These are phyloP conservation scores for Haplosporangium gracile DNA, from an alignment of 192 early-diverging fungal genomes.

Conservation along the genomic window DNA sequence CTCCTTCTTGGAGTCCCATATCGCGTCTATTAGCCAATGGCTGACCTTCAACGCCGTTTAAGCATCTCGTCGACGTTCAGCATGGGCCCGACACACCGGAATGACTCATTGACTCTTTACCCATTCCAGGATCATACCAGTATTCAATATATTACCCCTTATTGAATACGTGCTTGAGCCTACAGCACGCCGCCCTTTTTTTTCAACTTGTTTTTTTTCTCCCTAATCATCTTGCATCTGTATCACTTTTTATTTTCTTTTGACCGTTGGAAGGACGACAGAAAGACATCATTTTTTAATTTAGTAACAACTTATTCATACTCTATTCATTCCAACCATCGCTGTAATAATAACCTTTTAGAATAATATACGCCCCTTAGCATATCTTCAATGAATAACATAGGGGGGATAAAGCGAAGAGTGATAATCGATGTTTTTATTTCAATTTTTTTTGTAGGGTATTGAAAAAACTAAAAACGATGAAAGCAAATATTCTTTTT, in stretches of 20 bases:
- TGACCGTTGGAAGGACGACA: too few species aligned
- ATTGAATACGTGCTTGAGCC: neutral
- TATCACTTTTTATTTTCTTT: neutral
- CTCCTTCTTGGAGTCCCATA: constrained; percentile 43
- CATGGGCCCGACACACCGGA: neutral
- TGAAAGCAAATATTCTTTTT: neutral
- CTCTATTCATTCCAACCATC: too few species aligned
- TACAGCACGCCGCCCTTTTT: neutral
- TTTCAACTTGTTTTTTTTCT: neutral
- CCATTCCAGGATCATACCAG: neutral
- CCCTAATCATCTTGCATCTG: neutral
- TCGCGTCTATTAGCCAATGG: constrained; percentile 42
- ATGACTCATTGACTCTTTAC: neutral
- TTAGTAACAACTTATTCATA: too few species aligned
- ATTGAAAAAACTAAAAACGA: neutral
- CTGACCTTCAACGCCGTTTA: constrained; percentile 19
- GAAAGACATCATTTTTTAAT: too few species aligned
- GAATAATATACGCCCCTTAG: too few species aligned
- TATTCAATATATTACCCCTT: neutral
- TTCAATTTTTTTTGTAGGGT: constrained; percentile 3
- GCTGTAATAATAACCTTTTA: too few species aligned
- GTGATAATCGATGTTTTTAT: constrained; percentile 19
- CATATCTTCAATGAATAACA: neutral
- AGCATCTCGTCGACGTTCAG: neutral
- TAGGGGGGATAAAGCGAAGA: neutral